phyloP scores from a whole-genome alignment of 441 rosid genomes.

The Omphalea diandra region DNA sequence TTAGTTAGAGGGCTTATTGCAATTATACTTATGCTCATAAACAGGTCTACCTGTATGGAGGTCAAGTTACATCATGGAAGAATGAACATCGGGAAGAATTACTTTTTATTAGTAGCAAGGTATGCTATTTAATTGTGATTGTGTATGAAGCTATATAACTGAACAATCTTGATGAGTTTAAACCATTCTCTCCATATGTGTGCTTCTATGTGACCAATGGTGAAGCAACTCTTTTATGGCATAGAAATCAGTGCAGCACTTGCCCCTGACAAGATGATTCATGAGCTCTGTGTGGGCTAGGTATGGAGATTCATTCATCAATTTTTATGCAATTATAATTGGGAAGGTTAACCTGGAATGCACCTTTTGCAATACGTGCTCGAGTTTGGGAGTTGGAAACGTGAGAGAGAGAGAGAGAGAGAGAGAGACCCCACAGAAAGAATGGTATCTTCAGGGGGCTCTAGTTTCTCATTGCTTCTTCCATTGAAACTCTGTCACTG shows the following conservation, averaged over 20 bases:
- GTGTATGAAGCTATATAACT: background rate
- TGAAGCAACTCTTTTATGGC: background rate
- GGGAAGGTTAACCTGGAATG: background rate
- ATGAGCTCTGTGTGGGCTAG: background rate
- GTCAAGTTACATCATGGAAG: conserved; percentile 93
- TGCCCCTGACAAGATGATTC: too few species aligned
- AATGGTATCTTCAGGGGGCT: too few species aligned
- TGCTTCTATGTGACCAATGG: background rate
- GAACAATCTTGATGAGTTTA: background rate
- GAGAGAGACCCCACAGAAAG: too few species aligned
- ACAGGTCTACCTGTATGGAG: conserved; percentile 89
- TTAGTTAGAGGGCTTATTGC: background rate
- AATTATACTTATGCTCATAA: background rate
- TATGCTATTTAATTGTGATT: conserved; percentile 12
- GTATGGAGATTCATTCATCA: background rate
- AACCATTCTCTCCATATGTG: background rate
- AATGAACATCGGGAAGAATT: conserved; percentile 79
- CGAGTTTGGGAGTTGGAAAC: too few species aligned
- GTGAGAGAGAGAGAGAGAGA: too few species aligned
- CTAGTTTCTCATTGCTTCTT: too few species aligned
- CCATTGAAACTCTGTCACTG: too few species aligned
- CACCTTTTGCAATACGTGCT: too few species aligned
- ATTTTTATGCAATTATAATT: background rate
- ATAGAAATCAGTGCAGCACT: background rate
- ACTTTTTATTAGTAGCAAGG: conserved; percentile 80